Evolutionary conservation across 83 land plant genomes (phyloP).

Genomic region (Picea abies): DNA sequence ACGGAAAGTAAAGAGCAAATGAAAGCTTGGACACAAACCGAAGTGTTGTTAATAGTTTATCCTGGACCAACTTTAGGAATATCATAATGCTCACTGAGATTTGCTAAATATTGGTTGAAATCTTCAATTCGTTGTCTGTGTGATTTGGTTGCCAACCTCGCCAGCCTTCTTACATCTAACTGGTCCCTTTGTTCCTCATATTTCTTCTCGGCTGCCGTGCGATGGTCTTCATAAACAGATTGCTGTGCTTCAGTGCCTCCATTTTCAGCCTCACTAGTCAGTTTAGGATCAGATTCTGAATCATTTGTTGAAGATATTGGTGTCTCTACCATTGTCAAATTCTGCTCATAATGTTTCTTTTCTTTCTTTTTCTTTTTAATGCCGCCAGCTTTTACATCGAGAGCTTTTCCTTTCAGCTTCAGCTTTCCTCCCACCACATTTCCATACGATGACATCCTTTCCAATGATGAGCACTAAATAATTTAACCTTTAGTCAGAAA

Average conservation of each 20-base stretch:
- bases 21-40: too few species aligned
- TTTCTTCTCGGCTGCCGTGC: constrained; percentile 85
- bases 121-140: constrained; percentile 91
- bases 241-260: constrained; percentile 36
- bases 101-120: constrained; percentile 95
- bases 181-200: constrained; percentile 79
- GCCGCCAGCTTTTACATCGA: constrained; percentile 77
- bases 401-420: constrained; percentile 85
- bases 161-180: constrained; percentile 64
- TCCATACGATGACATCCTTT: constrained; percentile 53
- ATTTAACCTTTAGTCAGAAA: too few species aligned
- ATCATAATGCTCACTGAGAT: constrained; percentile 97
- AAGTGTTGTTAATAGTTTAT: constrained; percentile 13
- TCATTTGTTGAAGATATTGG: neutral
- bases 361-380: constrained; percentile 79
- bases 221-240: constrained; percentile 51
- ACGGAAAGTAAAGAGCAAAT: too few species aligned
- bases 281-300: constrained; percentile 19
- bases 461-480: too few species aligned
- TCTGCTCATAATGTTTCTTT: constrained; percentile 30
- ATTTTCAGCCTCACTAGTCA: constrained; percentile 33
- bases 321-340: neutral
- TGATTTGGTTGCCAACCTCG: constrained; percentile 76
- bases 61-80: constrained; percentile 99
- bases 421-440: constrained; percentile 83